Evolutionary conservation across 306 rosid genomes (phyloP), one percentile per base, ranked within the genome.

Genomic region (Lagenaria siceraria): DNA sequence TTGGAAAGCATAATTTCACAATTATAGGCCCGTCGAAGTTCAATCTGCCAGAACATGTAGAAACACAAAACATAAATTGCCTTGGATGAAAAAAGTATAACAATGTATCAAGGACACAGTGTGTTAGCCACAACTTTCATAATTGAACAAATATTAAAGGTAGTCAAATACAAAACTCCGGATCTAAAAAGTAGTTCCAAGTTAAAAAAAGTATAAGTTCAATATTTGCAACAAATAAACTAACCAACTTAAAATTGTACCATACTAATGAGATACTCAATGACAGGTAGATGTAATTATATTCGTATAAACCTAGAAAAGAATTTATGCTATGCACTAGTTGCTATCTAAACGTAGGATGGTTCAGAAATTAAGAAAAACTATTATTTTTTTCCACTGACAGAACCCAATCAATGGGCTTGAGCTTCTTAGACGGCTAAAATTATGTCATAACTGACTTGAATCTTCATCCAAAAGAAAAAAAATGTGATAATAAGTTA

Each of bases 1-100:
- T 96, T 92, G 62, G 96, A 79, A 77, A 96, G 99, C 99, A 96
- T 96, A 84, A 96, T 96, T 84, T 96, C 99, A 54, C 99, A 96
- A 82, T 96, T 96, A 90, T 96, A 90, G 2, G 99, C 98, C 64
- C 97, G 88, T 80, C 99, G 90, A 56, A 96, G 89, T 82, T 96
- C 99, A 87, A 96, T 88, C 99, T 96, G 96, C 88, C 86, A 81
- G 75, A 78, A 78, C 74, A 79, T 54, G 76, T 51, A 82, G 43
- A 66, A 40, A 54, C 46, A 46, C 24, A 13, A 55, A 69, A 46
- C 46, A 56, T 54, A 71, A 79, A 14, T 40, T 24, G 78, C 5
- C 15, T 48, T 48, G 2, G 7, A 27, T 49, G 24, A 10, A 72
- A 72, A 49, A 43, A n/a, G n/a, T 42, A 15, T 70, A 43, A 24